These are phyloP conservation scores for Candida glaebosa DNA, from an alignment of 805 yeast species.

Conservation along the genomic window DNA sequence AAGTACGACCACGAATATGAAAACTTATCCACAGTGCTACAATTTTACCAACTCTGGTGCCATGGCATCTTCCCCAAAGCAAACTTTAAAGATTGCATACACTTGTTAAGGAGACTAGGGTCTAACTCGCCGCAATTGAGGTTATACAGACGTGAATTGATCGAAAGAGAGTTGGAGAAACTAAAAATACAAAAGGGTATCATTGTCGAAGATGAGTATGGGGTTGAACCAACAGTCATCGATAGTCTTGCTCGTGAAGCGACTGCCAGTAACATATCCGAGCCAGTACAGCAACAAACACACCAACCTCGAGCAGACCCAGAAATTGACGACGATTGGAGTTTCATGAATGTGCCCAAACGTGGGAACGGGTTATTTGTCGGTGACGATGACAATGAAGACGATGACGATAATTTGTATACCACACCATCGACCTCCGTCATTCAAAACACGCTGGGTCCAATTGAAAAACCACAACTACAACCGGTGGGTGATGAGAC, in stretches of 20 bases:
- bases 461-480: constrained; percentile 2
- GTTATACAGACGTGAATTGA: constrained; percentile 25
- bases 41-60: constrained; percentile 46
- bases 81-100: constrained; percentile 65
- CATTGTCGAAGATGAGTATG: constrained; percentile 24
- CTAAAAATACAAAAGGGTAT: constrained; percentile 27
- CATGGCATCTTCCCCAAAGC: constrained; percentile 72
- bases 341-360: constrained; percentile 21
- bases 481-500: constrained; percentile 2
- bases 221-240: not conserved
- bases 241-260: constrained; percentile 1
- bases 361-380: constrained; percentile 23
- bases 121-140: constrained; percentile 34
- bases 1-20: constrained; percentile 30
- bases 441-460: not conserved
- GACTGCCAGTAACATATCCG: constrained; percentile 1
- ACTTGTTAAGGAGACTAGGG: constrained; percentile 50
- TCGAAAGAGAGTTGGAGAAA: constrained; percentile 26
- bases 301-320: not conserved
- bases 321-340: constrained; percentile 28
- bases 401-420: constrained; percentile 7
- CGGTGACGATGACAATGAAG: constrained; percentile 25
- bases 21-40: constrained; percentile 32
- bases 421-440: not conserved
- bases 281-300: not conserved